These are phyloP conservation scores for Kalanchoe fedtschenkoi DNA, from an alignment of 164 flowering plant genomes.

Conservation along the genomic window DNA sequence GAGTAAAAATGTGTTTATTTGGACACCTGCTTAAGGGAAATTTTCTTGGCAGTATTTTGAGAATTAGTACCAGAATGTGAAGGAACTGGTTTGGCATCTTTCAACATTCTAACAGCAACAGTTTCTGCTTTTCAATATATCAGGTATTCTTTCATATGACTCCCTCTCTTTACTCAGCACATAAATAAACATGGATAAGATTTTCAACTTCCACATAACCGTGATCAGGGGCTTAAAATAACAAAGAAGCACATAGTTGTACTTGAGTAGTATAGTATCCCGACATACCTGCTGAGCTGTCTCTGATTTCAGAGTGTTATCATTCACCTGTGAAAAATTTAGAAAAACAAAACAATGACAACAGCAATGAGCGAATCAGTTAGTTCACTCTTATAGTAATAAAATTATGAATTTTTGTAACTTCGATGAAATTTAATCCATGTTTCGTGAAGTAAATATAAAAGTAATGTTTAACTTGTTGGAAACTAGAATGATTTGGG, in stretches of 20 bases:
- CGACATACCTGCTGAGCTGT: conserved; percentile 70
- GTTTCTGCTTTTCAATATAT: too few relatives aligned
- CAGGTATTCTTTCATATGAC: too few relatives aligned
- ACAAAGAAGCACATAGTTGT: background rate
- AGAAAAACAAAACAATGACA: background rate
- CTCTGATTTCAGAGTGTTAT: conserved; percentile 59
- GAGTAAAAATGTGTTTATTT: background rate
- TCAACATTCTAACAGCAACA: too few relatives aligned
- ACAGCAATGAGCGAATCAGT: too few relatives aligned
- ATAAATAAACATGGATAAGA: background rate
- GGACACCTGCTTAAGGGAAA: background rate
- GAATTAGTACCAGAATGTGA: background rate
- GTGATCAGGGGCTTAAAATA: background rate
- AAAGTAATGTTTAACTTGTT: background rate
- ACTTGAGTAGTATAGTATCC: background rate
- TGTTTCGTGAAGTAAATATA: too few relatives aligned
- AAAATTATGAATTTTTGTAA: too few relatives aligned
- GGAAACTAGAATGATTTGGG: background rate
- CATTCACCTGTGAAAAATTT: conserved; percentile 44
- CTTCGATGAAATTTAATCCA: too few relatives aligned
- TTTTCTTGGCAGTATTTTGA: background rate
- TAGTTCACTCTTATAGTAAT: too few relatives aligned
- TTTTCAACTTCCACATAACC: background rate
- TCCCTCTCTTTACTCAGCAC: too few relatives aligned
- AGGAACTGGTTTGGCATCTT: too few relatives aligned